A percentile compares a stretch with the other conserved stretches of the same genome.
Conservation (phyloP, 306 rosid genomes). For the Rosa persica region DNA sequence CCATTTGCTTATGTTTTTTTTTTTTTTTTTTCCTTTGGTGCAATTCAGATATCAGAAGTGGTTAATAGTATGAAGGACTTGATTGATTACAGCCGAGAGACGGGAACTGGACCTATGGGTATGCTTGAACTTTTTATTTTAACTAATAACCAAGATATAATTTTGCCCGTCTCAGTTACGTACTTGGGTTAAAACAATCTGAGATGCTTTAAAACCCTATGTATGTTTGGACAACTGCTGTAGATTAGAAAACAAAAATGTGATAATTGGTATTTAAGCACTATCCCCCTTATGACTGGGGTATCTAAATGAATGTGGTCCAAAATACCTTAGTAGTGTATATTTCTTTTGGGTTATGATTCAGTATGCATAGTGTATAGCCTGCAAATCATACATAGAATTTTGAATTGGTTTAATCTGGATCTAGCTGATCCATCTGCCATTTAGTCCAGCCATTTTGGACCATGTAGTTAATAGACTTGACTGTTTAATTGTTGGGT, state of each 20-base stretch:
- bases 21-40: conserved; percentile 1
- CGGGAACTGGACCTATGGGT: conserved; percentile 94
- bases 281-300: background rate
- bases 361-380: background rate
- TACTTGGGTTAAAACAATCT: background rate
- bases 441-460: background rate
- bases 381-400: background rate
- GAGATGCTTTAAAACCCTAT: background rate
- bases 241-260: background rate
- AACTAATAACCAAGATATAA: background rate
- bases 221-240: background rate
- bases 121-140: conserved; percentile 34
- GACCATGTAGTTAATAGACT: background rate
- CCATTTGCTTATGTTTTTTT: background rate
- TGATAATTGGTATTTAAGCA: background rate
- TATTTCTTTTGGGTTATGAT: background rate
- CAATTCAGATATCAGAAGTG: conserved; percentile 91
- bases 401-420: background rate
- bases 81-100: conserved; percentile 95
- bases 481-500: background rate
- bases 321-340: background rate
- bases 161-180: background rate
- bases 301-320: background rate
- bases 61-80: conserved; percentile 99
- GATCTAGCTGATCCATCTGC: background rate